phyloP scores from a whole-genome alignment of 2,329 filamentous ascomycete genomes.

The Stromatinia cepivora region DNA sequence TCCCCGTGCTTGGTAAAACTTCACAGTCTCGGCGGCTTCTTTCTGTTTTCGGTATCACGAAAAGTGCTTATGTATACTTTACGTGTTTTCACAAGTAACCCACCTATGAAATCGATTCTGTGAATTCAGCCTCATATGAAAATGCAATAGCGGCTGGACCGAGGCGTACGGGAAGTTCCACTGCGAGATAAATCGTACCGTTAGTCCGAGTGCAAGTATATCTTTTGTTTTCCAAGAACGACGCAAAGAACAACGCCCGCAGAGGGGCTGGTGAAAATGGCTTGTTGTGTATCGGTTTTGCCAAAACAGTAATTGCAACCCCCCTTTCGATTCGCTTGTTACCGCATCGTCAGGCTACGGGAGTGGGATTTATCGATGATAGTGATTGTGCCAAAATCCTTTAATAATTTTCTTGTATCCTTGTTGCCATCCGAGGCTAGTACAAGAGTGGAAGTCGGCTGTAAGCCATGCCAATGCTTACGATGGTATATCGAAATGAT shows the following conservation, averaged over 20 bases:
- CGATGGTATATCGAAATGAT: slow-evolving; percentile 7
- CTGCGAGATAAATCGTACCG: not conserved
- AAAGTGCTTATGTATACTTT: not conserved
- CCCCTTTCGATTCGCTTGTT: slow-evolving; percentile 17
- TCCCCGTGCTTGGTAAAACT: not conserved
- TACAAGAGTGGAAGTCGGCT: not conserved
- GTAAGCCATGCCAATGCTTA: slow-evolving; percentile 6
- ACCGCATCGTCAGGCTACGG: slow-evolving; percentile 1
- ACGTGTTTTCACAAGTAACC: not conserved
- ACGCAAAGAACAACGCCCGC: not conserved
- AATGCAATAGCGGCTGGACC: not conserved
- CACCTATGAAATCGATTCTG: not conserved
- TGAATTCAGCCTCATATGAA: no score
- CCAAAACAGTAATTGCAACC: slow-evolving; percentile 3
- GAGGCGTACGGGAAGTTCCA: slow-evolving; percentile 1
- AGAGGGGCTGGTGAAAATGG: not conserved
- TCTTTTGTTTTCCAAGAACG: not conserved
- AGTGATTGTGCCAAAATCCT: not conserved
- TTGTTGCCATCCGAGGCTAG: slow-evolving; percentile 12
- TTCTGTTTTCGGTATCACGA: not conserved
- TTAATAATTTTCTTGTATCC: not conserved
- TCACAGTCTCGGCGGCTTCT: not conserved
- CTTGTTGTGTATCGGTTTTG: slow-evolving; percentile 6
- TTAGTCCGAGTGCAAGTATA: not conserved
- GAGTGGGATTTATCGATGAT: not conserved